Evolutionary conservation across 345 rosid genomes (phyloP).

Genomic region (Pistacia vera): DNA sequence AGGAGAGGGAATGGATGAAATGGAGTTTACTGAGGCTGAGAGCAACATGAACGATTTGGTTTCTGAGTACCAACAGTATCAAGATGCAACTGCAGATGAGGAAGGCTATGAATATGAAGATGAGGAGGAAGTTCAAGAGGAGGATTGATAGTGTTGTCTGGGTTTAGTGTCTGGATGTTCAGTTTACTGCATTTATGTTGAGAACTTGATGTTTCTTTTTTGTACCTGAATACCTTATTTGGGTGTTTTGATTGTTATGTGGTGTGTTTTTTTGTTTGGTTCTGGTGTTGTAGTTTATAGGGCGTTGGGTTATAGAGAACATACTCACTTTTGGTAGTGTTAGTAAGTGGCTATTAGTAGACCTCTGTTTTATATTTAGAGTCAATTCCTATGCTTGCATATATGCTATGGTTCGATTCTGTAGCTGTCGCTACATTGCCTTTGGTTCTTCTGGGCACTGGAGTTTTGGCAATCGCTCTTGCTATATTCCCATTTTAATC

Average conservation of each 20-base stretch:
- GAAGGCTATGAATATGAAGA: constrained; percentile 64
- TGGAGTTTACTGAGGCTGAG: constrained; percentile 54
- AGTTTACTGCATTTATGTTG: constrained; percentile 13
- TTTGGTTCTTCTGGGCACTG: no score
- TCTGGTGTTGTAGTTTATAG: constrained; percentile 5
- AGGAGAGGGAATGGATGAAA: constrained; percentile 52
- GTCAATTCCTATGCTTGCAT: not conserved
- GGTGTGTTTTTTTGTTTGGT: not conserved
- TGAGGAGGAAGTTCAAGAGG: constrained; percentile 58
- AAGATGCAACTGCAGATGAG: constrained; percentile 78
- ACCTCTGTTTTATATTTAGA: not conserved
- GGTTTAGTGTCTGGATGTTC: not conserved
- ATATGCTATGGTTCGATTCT: not conserved
- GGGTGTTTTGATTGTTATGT: constrained; percentile 20
- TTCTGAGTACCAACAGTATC: constrained; percentile 77
- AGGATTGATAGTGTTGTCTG: constrained; percentile 9
- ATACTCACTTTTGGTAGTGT: not conserved
- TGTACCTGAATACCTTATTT: constrained; percentile 35
- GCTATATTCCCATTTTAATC: not conserved
- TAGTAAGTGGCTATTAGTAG: not conserved
- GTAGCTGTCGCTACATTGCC: no score
- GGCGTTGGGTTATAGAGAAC: not conserved
- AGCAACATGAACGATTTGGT: constrained; percentile 84
- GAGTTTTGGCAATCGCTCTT: not conserved
- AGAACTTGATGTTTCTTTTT: not conserved